Evolutionary conservation across 108 stramenopile genomes (phyloP).

Genomic region (Cafeteria roenbergensis): DNA sequence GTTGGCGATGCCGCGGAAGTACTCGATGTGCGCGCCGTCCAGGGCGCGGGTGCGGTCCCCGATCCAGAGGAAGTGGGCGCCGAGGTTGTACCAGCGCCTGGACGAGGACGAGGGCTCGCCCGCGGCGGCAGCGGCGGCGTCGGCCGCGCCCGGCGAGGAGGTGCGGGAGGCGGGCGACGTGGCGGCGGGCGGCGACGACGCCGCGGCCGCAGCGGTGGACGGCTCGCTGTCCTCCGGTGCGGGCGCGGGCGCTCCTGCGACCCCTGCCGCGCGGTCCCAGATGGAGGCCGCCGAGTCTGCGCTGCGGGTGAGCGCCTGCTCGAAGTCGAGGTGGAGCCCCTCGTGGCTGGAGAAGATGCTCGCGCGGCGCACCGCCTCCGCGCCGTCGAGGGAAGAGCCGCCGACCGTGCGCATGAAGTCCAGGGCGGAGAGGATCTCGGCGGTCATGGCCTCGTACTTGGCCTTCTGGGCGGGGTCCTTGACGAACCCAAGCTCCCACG

Average conservation of each 20-base stretch:
- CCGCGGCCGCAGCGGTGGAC: too few relatives aligned
- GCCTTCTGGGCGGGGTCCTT: conserved; percentile 73
- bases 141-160: neutral
- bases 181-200: too few relatives aligned
- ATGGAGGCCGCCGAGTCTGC: conserved; percentile 13
- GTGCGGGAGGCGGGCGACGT: too few relatives aligned
- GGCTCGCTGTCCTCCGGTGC: neutral
- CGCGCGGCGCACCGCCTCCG: too few relatives aligned
- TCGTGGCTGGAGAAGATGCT: conserved; percentile 96
- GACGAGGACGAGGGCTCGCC: neutral
- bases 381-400: conserved; percentile 53
- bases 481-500: conserved; percentile 97
- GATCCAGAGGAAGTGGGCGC: conserved; percentile 95
- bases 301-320: conserved; percentile 82
- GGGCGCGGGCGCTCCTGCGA: neutral
- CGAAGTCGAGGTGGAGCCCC: conserved; percentile 89
- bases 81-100: conserved; percentile 82
- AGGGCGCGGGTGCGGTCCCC: conserved; percentile 95
- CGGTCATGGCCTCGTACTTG: conserved; percentile 69
- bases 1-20: conserved; percentile 84
- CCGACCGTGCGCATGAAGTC: conserved; percentile 95
- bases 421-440: conserved; percentile 73
- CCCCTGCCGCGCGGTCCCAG: neutral
- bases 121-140: too few relatives aligned
- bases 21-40: conserved; percentile 94